Base-by-base conservation (phyloP, 2,329 filamentous ascomycete genomes). In the Penicillium sp. region DNA sequence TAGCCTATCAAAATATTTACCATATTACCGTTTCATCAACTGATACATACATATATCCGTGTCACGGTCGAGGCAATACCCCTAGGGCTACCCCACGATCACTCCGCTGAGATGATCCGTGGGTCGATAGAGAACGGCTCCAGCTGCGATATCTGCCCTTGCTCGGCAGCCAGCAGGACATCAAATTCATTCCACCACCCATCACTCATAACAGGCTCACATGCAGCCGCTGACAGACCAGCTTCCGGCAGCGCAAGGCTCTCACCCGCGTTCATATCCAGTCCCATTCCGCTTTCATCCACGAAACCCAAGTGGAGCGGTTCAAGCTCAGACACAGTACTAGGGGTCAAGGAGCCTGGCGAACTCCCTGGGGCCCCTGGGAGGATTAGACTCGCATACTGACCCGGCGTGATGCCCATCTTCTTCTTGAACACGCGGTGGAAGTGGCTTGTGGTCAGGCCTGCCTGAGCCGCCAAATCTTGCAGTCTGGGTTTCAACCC, bases 391-490 rank as follows among this genome's bases (percentile, higher is more conserved):
- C 50, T 48, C 44, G 60, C 61, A 63, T 71, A 74, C 51, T 68
- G 68, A 18, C 75, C 77, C 2, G 79, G 80, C 43, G 79, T 81
- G 18, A 79, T 59, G 25, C 79, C 78, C 44, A 71, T 74, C 14
- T 72, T 71, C 50, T 76, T 76, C 63, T 81, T 82, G 61, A 82
- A 82, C 30, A 80, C 74, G 24, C 79, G 77, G 63, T 81, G 79
- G 54, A 82, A 78, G 63, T 82, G 79, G 54, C 78, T 74, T 22
- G 77, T 70, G 16, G 78, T 80, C 51, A 81, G 61, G 1, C 73
- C 72, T 14, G 77, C 77, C 54, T 74, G 72, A 44, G 65, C 67
- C 16, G 80, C 78, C 46, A 82, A 59, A 28, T 76, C 72, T 30
- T 74, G 67, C 40, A 81, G 60, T 49, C 68, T 74, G 14, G 74